These are phyloP conservation scores for Ogataea pignaliae DNA, from an alignment of 805 yeast genomes.

Conservation along the genomic window DNA sequence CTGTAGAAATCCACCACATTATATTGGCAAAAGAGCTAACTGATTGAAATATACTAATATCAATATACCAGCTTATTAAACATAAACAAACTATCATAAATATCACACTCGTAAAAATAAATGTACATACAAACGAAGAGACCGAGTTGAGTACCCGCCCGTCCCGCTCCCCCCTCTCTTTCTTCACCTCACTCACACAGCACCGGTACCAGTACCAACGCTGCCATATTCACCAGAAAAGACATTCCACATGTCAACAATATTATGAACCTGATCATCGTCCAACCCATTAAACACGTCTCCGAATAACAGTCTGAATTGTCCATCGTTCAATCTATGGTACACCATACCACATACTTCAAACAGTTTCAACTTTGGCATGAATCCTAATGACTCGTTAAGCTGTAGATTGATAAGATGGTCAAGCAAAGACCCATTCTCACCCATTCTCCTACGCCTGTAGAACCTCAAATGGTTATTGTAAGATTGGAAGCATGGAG, in stretches of 20 bases:
- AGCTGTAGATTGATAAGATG: slow-evolving; percentile 25
- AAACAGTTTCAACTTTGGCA: slow-evolving; percentile 21
- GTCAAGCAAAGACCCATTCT: slow-evolving; percentile 26
- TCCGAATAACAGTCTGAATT: slow-evolving; percentile 23
- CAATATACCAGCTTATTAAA: no score
- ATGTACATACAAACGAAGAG: no score
- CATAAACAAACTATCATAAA: no score
- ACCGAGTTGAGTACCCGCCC: no score
- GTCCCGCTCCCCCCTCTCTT: no score
- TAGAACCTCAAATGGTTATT: slow-evolving; percentile 13
- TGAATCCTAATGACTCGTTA: slow-evolving; percentile 14
- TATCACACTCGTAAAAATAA: no score
- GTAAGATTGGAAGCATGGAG: slow-evolving; percentile 9
- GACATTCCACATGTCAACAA: slow-evolving; percentile 26
- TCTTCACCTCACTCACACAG: no score
- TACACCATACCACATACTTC: slow-evolving; percentile 31
- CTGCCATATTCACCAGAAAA: slow-evolving; percentile 16
- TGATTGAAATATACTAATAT: no score
- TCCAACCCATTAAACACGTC: slow-evolving; percentile 21
- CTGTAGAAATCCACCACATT: no score
- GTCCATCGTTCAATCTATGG: slow-evolving; percentile 6
- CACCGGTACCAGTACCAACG: not conserved
- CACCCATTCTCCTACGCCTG: slow-evolving; percentile 5
- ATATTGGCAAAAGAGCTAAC: no score
- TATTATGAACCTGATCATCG: slow-evolving; percentile 11